Conservation (phyloP, 176 grass and related monocot genomes). For the Saccharum officinarum region DNA sequence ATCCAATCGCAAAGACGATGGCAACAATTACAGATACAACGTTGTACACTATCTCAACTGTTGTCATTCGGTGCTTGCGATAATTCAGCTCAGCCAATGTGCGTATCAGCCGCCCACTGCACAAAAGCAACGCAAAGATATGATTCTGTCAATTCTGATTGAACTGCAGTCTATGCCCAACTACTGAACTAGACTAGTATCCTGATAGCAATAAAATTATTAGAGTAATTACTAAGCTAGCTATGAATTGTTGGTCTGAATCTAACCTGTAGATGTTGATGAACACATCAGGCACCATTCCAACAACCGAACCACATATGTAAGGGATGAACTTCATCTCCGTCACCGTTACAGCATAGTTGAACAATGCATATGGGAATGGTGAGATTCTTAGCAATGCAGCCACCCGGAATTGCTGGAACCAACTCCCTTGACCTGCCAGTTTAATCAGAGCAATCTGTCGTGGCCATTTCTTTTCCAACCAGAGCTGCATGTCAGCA, state of each 20-base stretch:
- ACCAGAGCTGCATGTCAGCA: conserved; percentile 57
- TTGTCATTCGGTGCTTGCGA: conserved; percentile 66
- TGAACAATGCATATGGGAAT: conserved; percentile 81
- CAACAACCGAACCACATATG: conserved; percentile 74
- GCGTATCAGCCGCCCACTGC: conserved; percentile 79
- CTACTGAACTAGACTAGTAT: background rate
- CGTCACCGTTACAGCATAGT: conserved; percentile 71
- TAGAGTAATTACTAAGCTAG: background rate
- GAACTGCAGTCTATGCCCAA: background rate
- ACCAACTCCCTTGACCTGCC: conserved; percentile 75
- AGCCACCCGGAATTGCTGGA: conserved; percentile 77
- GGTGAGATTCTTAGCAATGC: conserved; percentile 74
- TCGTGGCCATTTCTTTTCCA: conserved; percentile 83
- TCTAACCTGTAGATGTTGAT: conserved; percentile 92
- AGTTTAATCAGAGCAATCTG: conserved; percentile 71
- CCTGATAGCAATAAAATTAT: background rate
- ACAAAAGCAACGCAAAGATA: conserved; percentile 16
- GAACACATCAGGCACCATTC: conserved; percentile 89
- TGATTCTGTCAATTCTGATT: background rate
- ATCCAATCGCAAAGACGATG: conserved; percentile 55
- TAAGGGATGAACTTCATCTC: conserved; percentile 76
- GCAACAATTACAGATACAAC: conserved; percentile 57
- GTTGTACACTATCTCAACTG: conserved; percentile 87
- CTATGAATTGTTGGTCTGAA: background rate
- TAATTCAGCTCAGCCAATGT: conserved; percentile 76